Evolutionary conservation across 2,329 filamentous ascomycete genomes (phyloP).

Genomic region (Pestalotiopsis sp.): DNA sequence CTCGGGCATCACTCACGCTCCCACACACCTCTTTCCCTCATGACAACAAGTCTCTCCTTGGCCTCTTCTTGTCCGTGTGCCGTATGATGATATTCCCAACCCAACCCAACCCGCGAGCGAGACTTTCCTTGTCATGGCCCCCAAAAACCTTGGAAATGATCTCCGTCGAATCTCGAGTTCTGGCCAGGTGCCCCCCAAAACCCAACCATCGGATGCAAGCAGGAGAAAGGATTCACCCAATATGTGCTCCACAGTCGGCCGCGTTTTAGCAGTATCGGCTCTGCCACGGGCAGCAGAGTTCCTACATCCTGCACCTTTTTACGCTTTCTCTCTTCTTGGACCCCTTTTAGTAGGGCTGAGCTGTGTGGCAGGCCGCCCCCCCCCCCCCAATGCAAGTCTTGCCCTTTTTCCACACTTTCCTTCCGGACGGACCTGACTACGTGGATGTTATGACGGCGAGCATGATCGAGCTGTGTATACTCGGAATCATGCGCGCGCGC

Average conservation of each 20-base stretch:
- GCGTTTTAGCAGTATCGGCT: background rate
- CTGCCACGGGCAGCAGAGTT: background rate
- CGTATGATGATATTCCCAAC: background rate
- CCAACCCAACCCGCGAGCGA: background rate
- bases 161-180: background rate
- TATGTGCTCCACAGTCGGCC: background rate
- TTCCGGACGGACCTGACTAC: background rate
- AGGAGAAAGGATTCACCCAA: background rate
- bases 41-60: background rate
- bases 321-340: background rate
- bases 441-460: background rate
- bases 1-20: background rate
- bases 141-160: background rate
- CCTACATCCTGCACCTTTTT: background rate
- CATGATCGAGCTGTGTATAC: background rate
- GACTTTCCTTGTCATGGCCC: background rate
- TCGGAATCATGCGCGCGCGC: background rate
- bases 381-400: background rate
- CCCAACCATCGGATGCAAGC: background rate
- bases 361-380: background rate
- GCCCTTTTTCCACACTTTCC: no score
- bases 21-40: background rate
- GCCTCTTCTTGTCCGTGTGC: background rate
- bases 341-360: background rate
- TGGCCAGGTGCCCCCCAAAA: background rate